Base-by-base conservation (phyloP, 164 flowering plant genomes). In the Warburgia ugandensis region DNA sequence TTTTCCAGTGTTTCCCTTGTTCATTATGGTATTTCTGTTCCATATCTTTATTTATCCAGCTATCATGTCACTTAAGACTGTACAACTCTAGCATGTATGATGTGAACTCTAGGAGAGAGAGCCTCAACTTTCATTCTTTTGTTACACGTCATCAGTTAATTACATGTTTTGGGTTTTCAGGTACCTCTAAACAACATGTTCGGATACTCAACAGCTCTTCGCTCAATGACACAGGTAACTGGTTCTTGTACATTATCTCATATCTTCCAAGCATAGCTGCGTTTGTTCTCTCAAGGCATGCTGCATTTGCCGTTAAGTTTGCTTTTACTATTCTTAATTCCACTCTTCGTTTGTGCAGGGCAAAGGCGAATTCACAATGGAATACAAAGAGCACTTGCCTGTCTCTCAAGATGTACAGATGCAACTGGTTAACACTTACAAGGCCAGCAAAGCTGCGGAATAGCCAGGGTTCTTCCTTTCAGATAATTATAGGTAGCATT, bases 341-440 rank as follows among this genome's bases (percentile, higher is more conserved):
- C n/a, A n/a, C n/a, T n/a, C n/a, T n/a, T n/a, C n/a, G n/a, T n/a
- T n/a, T n/a, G n/a, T 16, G 45, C 89, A 94, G 97, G 99, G 99
- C 2, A 94, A 94, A 66, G 99, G 99, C 16, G 99, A 94, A 61
- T 94, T 94, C 63, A 82, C 97, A 9, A 94, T 94, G 99, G 99
- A 94, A 65, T 94, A 94, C 70, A 83, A 75, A 50, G 94, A 94
- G 55, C 99, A 94, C 55, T 52, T 71, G 14, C 71, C 91, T 17
- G 97, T 94, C 55, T 68, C 96, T 31, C 73, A 68, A 31, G 97
- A 94, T 50, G 94, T 86, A 54, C 97, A 89, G 59, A 71, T 67
- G 77, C 96, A 94, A 62, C 62, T 94, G 45, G 78, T 94, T 20
- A 86, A 89, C 65, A 61, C 77, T 7, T 69, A 82, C 62, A 61